Evolutionary conservation across 2,329 filamentous ascomycete species (phyloP).

Genomic region (Septoria petroselini): DNA sequence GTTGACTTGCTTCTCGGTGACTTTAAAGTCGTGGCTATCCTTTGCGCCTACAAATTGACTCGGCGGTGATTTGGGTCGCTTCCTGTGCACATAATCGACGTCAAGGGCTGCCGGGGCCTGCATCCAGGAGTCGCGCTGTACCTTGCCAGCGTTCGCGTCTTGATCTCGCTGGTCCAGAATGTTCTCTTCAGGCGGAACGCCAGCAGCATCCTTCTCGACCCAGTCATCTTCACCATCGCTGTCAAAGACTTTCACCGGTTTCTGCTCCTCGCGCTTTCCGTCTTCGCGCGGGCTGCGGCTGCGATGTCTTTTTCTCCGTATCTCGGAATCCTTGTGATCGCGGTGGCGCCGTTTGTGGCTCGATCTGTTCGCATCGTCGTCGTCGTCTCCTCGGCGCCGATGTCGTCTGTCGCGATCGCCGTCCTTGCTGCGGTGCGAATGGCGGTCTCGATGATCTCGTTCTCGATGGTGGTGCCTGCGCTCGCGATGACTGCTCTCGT

Average conservation of each 20-base stretch:
- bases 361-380: conserved; percentile 4
- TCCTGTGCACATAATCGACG: conserved; percentile 73
- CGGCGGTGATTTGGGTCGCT: conserved; percentile 50
- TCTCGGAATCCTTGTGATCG: conserved; percentile 41
- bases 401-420: conserved; percentile 48
- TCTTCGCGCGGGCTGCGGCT: conserved; percentile 36
- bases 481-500: conserved; percentile 60
- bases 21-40: conserved; percentile 63
- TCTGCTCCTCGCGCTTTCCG: conserved; percentile 27
- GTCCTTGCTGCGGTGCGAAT: conserved; percentile 43
- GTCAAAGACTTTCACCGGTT: conserved; percentile 35
- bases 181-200: conserved; percentile 43
- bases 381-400: conserved; percentile 33
- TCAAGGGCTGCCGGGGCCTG: conserved; percentile 76
- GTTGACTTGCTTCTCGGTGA: conserved; percentile 82
- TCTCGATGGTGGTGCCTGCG: conserved; percentile 37
- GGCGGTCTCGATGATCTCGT: conserved; percentile 39
- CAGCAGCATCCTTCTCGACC: conserved; percentile 46
- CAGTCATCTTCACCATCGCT: conserved; percentile 49
- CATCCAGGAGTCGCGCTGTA: conserved; percentile 91
- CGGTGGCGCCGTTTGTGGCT: conserved; percentile 38
- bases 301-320: conserved; percentile 32
- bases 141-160: conserved; percentile 38
- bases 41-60: conserved; percentile 47
- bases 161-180: conserved; percentile 44